Percentiles rank a stretch among this genome's conserved stretches.
phyloP scores from a whole-genome alignment of 2,329 filamentous ascomycete genomes.

The Xylogone sp. region DNA sequence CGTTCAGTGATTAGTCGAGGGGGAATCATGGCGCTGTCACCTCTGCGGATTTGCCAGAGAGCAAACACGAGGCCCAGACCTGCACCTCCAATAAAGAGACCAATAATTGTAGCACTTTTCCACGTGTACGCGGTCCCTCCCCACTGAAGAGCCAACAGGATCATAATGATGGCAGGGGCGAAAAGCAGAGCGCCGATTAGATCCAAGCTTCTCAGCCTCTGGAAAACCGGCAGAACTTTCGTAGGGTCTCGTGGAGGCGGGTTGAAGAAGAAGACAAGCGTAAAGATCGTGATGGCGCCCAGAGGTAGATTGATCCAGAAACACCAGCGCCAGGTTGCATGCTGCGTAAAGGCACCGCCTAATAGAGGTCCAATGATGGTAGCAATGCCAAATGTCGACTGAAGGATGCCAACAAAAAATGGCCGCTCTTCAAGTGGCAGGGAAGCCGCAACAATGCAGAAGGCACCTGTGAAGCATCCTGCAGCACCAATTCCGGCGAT shows the following conservation, averaged over 20 bases:
- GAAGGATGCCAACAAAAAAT: conserved; percentile 57
- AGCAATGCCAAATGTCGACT: conserved; percentile 62
- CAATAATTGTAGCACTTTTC: conserved; percentile 28
- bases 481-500: conserved; percentile 46
- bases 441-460: background rate
- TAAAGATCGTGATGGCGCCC: conserved; percentile 2
- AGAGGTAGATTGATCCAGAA: conserved; percentile 40
- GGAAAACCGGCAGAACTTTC: background rate
- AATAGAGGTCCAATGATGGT: conserved; percentile 58
- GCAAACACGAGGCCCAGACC: conserved; percentile 19
- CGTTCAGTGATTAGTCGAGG: conserved; percentile 15
- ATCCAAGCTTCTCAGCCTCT: conserved; percentile 19
- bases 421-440: conserved; percentile 20
- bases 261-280: conserved; percentile 43
- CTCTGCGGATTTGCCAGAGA: conserved; percentile 13
- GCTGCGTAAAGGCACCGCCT: conserved; percentile 59
- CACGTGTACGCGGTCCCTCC: conserved; percentile 28
- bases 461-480: conserved; percentile 23
- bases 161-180: conserved; percentile 18
- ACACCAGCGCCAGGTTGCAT: conserved; percentile 55
- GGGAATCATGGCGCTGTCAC: conserved; percentile 23
- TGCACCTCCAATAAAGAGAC: conserved; percentile 17
- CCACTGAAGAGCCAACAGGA: conserved; percentile 31
- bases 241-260: conserved; percentile 24
- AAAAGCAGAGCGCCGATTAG: conserved; percentile 25